A percentile compares a stretch with the other conserved stretches of the same genome.
These are phyloP conservation scores for Zygotorulaspora danielsina DNA, from an alignment of 805 yeast species.

Conservation along the genomic window DNA sequence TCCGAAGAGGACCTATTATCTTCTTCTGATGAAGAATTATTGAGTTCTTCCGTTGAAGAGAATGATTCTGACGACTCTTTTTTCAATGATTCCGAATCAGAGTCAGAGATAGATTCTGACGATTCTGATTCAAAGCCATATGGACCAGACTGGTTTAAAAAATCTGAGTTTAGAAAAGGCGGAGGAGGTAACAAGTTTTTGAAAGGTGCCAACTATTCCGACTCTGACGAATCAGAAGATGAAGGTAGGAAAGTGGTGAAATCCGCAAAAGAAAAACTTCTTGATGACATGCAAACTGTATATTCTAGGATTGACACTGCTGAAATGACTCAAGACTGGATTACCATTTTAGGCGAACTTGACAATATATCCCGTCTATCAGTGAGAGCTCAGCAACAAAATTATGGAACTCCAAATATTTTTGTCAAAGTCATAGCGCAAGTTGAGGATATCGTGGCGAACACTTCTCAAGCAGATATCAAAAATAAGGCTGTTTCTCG, in stretches of 20 bases:
- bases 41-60: conserved; percentile 32
- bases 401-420: conserved; percentile 60
- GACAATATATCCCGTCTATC: conserved; percentile 69
- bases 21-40: conserved; percentile 40
- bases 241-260: conserved; percentile 83
- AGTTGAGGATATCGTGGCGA: conserved; percentile 65
- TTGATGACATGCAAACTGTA: conserved; percentile 75
- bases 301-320: conserved; percentile 66
- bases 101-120: conserved; percentile 41
- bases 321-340: conserved; percentile 74
- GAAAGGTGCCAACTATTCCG: conserved; percentile 36
- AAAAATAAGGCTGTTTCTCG: conserved; percentile 81
- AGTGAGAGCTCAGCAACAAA: conserved; percentile 71
- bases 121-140: conserved; percentile 41
- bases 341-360: conserved; percentile 64
- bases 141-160: conserved; percentile 45
- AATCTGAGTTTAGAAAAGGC: conserved; percentile 38
- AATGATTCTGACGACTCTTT: conserved; percentile 38
- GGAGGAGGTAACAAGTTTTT: conserved; percentile 35
- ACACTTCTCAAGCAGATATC: conserved; percentile 53
- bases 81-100: conserved; percentile 36
- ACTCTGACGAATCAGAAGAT: conserved; percentile 50
- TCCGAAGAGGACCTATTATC: conserved; percentile 44
- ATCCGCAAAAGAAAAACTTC: conserved; percentile 85
- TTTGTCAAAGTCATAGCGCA: conserved; percentile 66